These are phyloP conservation scores for Novymonas esmeraldas DNA, from an alignment of 208 protist species.

Conservation along the genomic window DNA sequence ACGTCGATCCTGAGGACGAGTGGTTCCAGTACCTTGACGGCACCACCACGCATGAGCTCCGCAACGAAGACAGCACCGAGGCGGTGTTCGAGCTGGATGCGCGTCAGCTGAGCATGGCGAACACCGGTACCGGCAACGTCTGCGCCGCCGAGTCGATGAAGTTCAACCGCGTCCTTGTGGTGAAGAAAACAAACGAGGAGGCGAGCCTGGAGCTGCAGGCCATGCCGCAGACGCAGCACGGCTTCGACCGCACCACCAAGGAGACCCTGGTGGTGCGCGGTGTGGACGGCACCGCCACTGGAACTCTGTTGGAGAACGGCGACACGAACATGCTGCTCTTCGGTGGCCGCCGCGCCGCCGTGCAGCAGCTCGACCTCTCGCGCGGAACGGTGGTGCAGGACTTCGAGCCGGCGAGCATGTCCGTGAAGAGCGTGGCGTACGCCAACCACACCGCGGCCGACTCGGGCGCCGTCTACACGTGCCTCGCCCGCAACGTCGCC, in stretches of 20 bases:
- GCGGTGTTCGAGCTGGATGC: constrained; percentile 51
- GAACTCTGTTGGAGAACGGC: constrained; percentile 51
- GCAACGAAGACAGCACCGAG: constrained; percentile 35
- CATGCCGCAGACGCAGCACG: constrained; percentile 30
- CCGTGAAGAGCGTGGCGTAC: constrained; percentile 43
- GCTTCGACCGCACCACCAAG: constrained; percentile 35
- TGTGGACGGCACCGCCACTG: constrained; percentile 35
- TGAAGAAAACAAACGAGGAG: constrained; percentile 33
- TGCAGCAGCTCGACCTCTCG: constrained; percentile 54
- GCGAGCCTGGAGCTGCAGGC: constrained; percentile 29
- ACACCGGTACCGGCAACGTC: constrained; percentile 48
- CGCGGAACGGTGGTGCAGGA: constrained; percentile 55
- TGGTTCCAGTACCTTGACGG: constrained; percentile 43
- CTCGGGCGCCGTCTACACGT: constrained; percentile 49
- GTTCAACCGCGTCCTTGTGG: constrained; percentile 49
- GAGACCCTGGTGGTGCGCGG: constrained; percentile 30
- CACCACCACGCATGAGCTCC: constrained; percentile 13
- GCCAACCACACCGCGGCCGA: constrained; percentile 43
- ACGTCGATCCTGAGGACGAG: constrained; percentile 43
- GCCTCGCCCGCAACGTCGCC: constrained; percentile 48
- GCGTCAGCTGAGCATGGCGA: constrained; percentile 12
- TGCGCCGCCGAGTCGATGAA: constrained; percentile 56
- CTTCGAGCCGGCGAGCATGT: constrained; percentile 32
- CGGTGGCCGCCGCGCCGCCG: constrained; percentile 30
- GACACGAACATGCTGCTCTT: constrained; percentile 54